Evolutionary conservation across 73 alveolate species (phyloP).

Genomic region (Tetrahymena malaccensis): DNA sequence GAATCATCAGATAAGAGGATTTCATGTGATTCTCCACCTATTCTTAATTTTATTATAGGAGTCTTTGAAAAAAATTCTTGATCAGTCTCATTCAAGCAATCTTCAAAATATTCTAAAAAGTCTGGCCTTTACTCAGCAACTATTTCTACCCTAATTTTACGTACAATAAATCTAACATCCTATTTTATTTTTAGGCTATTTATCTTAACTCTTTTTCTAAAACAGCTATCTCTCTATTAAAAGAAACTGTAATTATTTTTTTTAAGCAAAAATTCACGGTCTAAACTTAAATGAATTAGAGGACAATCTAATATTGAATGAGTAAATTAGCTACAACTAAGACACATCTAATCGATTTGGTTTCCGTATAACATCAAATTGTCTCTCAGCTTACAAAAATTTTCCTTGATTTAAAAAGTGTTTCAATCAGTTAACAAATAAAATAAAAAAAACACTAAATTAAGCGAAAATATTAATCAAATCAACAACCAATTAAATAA

Average conservation of each 20-base stretch:
- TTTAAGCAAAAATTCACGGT: background rate
- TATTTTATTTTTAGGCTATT: background rate
- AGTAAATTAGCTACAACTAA: background rate
- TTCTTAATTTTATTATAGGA: background rate
- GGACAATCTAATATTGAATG: background rate
- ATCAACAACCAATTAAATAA: too few relatives aligned
- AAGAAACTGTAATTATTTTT: background rate
- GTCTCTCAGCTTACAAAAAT: background rate
- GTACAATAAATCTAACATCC: background rate
- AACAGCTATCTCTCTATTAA: background rate
- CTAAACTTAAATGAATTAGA: background rate
- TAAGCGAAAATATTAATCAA: too few relatives aligned
- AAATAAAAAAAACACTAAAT: background rate
- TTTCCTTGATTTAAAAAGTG: background rate
- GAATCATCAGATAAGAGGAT: background rate
- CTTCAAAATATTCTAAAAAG: background rate
- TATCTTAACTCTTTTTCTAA: background rate
- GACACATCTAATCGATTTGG: background rate
- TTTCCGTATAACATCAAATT: background rate
- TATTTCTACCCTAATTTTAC: background rate
- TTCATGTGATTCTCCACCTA: background rate
- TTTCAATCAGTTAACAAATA: background rate
- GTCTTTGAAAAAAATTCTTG: background rate
- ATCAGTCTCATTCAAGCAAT: background rate
- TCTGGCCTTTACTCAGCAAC: background rate